Percentiles rank a stretch among this genome's conserved stretches.
Evolutionary conservation across 1,139 yeast genomes (phyloP).

Genomic region (Keqinozyma sinolaborantium): DNA sequence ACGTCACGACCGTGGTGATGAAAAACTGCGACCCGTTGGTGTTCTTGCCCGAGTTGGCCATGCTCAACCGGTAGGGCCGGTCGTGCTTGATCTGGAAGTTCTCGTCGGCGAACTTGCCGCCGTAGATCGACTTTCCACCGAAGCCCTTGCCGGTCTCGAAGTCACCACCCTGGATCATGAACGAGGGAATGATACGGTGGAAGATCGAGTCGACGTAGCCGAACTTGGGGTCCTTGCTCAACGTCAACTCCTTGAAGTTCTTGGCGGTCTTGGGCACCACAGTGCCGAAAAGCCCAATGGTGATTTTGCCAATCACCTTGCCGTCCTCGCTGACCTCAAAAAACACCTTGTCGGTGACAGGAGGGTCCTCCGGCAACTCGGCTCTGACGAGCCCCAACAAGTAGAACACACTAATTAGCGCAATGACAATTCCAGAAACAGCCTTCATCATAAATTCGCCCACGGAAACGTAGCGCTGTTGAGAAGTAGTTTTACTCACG

Average conservation of each 20-base stretch:
- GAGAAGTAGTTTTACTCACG: no score
- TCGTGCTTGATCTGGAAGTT: conserved; percentile 56
- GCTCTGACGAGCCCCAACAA: conserved; percentile 18
- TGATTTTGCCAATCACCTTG: conserved; percentile 60
- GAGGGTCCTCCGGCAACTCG: conserved; percentile 46
- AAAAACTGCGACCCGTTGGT: conserved; percentile 67
- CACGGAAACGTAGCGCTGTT: background rate
- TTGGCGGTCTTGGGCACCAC: conserved; percentile 60
- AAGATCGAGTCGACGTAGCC: conserved; percentile 49
- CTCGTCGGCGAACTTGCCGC: conserved; percentile 55
- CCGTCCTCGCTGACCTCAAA: conserved; percentile 87
- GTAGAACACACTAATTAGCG: conserved; percentile 13
- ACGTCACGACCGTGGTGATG: conserved; percentile 58
- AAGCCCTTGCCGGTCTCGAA: conserved; percentile 57
- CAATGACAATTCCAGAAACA: conserved; percentile 17
- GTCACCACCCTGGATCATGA: conserved; percentile 66
- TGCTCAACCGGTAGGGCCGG: conserved; percentile 54
- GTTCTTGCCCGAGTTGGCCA: conserved; percentile 64
- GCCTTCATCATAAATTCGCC: conserved; percentile 22
- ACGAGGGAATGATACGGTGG: conserved; percentile 57
- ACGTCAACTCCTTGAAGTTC: conserved; percentile 56
- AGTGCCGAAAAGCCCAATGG: conserved; percentile 68
- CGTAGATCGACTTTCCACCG: conserved; percentile 60
- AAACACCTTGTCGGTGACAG: conserved; percentile 71
- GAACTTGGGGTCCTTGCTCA: conserved; percentile 55